A percentile compares a stretch with the other conserved stretches of the same genome.
Conservation (phyloP, 768 basidiomycete species). For the Termitomyces bulborhizus region DNA sequence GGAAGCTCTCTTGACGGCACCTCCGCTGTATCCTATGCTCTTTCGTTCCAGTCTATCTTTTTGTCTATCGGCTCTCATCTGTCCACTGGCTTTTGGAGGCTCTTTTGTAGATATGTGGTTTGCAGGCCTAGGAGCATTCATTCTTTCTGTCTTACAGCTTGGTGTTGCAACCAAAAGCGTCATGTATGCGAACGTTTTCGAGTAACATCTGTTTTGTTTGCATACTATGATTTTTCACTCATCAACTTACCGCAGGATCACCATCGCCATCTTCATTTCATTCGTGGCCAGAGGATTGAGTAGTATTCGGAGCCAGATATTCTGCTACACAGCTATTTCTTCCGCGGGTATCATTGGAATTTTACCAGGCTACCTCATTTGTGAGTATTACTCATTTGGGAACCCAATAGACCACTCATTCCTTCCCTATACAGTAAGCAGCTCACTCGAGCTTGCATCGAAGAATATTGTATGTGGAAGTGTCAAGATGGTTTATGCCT, state of each 20-base stretch:
- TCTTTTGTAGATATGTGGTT: conserved; percentile 83
- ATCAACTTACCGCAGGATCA: conserved; percentile 46
- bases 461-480: conserved; percentile 83
- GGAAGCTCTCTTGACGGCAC: conserved; percentile 52
- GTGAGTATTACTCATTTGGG: conserved; percentile 32
- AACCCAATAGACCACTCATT: background rate
- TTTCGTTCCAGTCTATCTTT: conserved; percentile 67
- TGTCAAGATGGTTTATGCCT: conserved; percentile 85
- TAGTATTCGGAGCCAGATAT: conserved; percentile 67
- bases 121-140: conserved; percentile 62
- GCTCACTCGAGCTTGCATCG: conserved; percentile 77
- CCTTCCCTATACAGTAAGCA: conserved; percentile 45
- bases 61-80: conserved; percentile 68
- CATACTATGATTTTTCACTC: conserved; percentile 19
- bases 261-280: conserved; percentile 75
- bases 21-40: conserved; percentile 56
- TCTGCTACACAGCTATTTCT: conserved; percentile 91
- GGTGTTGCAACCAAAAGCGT: conserved; percentile 68
- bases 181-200: conserved; percentile 87
- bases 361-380: conserved; percentile 81
- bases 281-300: conserved; percentile 79
- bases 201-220: conserved; percentile 36
- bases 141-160: conserved; percentile 67
- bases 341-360: conserved; percentile 85
- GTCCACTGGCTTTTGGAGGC: conserved; percentile 80